Conservation (phyloP, 2,329 filamentous ascomycete genomes). For the Botrytis pseudocinerea region DNA sequence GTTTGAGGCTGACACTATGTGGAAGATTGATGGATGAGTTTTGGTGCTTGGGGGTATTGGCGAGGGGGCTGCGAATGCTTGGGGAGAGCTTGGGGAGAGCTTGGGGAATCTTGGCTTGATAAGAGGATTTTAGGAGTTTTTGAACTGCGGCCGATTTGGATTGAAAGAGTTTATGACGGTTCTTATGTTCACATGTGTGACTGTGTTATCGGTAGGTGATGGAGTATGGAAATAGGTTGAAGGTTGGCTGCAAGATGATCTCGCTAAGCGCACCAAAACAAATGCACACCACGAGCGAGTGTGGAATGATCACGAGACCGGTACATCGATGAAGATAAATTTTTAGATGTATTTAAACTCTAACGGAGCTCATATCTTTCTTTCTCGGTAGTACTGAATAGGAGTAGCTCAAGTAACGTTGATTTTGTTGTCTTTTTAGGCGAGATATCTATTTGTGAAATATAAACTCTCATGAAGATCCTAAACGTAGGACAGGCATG, state of each 20-base stretch:
- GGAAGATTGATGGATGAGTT: neutral
- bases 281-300: neutral
- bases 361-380: neutral
- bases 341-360: neutral
- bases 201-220: neutral
- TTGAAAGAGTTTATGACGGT: neutral
- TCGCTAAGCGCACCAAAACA: neutral
- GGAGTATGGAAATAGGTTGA: neutral
- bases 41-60: neutral
- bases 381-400: neutral
- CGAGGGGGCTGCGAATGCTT: neutral
- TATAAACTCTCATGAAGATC: no score
- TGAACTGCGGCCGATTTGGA: neutral
- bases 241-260: neutral
- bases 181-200: no score
- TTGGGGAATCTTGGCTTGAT: constrained; percentile 8
- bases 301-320: no score
- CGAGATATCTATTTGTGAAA: neutral
- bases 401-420: neutral
- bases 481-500: neutral
- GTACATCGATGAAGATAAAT: neutral
- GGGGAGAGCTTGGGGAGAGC: neutral
- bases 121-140: neutral
- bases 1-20: neutral
- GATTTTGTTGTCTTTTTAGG: neutral